Base-by-base conservation (phyloP, 768 basidiomycete species). In the Collybiopsis confluens region DNA sequence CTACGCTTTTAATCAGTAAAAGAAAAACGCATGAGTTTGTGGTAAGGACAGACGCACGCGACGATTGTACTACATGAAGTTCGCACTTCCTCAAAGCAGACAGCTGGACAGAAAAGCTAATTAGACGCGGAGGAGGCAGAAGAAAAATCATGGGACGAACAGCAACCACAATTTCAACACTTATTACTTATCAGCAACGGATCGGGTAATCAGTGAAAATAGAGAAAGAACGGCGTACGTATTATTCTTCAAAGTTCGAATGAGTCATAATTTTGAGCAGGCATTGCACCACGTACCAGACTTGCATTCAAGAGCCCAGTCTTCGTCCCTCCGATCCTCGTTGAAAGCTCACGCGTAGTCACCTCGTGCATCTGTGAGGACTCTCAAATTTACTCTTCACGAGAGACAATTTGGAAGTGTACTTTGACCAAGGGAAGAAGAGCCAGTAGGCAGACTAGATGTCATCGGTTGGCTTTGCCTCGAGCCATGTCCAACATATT, bases 61-160 rank as follows among this genome's bases (percentile, higher is more conserved):
- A 83, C 1, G 90, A 85, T 64, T 94, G 91, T 2, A 94, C 90
- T 24, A 94, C 78, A 20, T 76, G 73, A 7, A 94, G 70, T 65
- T 94, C 86, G 62, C 92, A 93, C 64, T 90, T 87, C n/a, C 76
- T 70, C 52, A 94, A 71, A 0, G 91, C 92, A 43, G 86, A 89
- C 47, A 92, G 83, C 86, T 90, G 57, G 26, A n/a, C n/a, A 33
- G 13, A 28, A 20, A 36, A 45, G 37, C 27, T 41, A 23, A 13
- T 26, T 48, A 28, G 44, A 20, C 54, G 36, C 38, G 28, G 35
- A 28, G n/a, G 10, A 24, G 23, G 18, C 45, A 23, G 9, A 26
- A 21, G 43, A 35, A n/a, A 41, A 18, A 13, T 4, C 35, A 44
- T 33, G n/a, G 33, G 28, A 71, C 85, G 58, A 62, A 90, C 90